Percentiles rank a stretch among this genome's conserved stretches.
phyloP scores from a whole-genome alignment of 805 yeast species.

The Blastobotrys peoriensis region DNA sequence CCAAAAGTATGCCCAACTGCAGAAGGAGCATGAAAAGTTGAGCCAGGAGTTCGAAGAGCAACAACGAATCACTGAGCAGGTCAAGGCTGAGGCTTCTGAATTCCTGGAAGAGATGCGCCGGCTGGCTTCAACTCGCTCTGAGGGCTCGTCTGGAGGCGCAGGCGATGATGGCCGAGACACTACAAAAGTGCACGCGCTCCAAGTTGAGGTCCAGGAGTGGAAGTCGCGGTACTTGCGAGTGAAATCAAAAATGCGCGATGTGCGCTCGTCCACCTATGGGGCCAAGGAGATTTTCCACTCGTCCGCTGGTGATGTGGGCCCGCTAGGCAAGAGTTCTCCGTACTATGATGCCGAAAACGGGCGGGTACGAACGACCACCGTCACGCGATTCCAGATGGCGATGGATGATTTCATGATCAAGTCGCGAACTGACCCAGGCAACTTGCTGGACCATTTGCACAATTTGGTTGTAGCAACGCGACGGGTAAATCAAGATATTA shows the following conservation, averaged over 20 bases:
- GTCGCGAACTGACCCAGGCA: conserved; percentile 23
- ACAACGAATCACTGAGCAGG: conserved; percentile 30
- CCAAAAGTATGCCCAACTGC: conserved; percentile 18
- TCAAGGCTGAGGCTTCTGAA: conserved; percentile 32
- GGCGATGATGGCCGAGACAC: conserved; percentile 14
- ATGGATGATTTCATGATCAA: conserved; percentile 30
- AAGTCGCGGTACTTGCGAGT: conserved; percentile 27
- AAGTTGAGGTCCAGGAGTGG: conserved; percentile 33
- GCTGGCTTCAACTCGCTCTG: conserved; percentile 24
- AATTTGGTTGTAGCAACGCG: conserved; percentile 30
- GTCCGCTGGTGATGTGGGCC: conserved; percentile 2
- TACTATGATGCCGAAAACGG: conserved; percentile 24
- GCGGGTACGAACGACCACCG: conserved; percentile 20
- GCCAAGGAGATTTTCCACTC: conserved; percentile 10
- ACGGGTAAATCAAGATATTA: conserved; percentile 23
- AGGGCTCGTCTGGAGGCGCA: conserved; percentile 9
- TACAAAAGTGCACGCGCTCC: conserved; percentile 23
- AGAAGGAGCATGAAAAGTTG: conserved; percentile 20
- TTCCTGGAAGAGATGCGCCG: conserved; percentile 35
- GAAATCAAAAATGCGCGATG: conserved; percentile 25
- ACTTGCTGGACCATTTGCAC: conserved; percentile 30
- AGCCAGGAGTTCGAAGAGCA: conserved; percentile 21
- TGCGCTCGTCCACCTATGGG: conserved; percentile 21
- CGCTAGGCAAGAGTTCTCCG: conserved; percentile 14
- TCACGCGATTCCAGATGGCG: conserved; percentile 28